Base-by-base conservation (phyloP, 306 rosid genomes). In the Prunus kanzakura region DNA sequence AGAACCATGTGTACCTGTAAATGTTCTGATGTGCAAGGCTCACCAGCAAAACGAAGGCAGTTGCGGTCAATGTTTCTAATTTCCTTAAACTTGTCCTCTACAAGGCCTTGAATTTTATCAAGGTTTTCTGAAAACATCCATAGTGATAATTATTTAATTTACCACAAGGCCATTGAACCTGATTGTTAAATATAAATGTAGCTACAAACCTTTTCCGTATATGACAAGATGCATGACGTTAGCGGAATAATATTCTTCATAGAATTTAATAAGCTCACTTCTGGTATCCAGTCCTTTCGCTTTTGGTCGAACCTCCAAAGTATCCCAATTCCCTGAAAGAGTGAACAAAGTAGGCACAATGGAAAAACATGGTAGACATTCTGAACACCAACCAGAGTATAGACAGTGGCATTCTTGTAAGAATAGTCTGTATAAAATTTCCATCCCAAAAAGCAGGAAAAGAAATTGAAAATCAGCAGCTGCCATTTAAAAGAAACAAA, bases 291-390 rank as follows among this genome's bases (percentile, higher is more conserved):
- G 11, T 71, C 99, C 99, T 74, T 82, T 90, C 46, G 86, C 89
- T 83, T 89, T 95, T 23, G 99, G 99, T 79, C 79, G 86, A 82
- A 90, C 96, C 81, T 90, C 97, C 97, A 95, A 84, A 60, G 99
- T 95, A 49, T 95, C 97, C 99, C 93, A 90, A 74, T 84, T 95
- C 78, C 99, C 99, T 95, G 66, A 13, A 67, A 8, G 71, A 83
- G 23, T 30, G 45, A 54, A 11, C n/a, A 51, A 30, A 56, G 80
- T 61, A 79, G 49, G 64, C 69, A 58, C 68, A 56, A 72, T n/a
- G 47, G 47, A 64, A 43, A 71, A 67, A 82, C 70, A 47, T 23
- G 50, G 18, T 41, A 64, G 57, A 71, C 46, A 46, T 63, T 70
- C 51, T 27, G 51, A 81, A 30, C 77, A 20, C 30, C 25, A 51